A percentile compares a stretch with the other conserved stretches of the same genome.
Evolutionary conservation across 2,329 filamentous ascomycete species (phyloP).

Genomic region (Emergomyces pasteurianus): DNA sequence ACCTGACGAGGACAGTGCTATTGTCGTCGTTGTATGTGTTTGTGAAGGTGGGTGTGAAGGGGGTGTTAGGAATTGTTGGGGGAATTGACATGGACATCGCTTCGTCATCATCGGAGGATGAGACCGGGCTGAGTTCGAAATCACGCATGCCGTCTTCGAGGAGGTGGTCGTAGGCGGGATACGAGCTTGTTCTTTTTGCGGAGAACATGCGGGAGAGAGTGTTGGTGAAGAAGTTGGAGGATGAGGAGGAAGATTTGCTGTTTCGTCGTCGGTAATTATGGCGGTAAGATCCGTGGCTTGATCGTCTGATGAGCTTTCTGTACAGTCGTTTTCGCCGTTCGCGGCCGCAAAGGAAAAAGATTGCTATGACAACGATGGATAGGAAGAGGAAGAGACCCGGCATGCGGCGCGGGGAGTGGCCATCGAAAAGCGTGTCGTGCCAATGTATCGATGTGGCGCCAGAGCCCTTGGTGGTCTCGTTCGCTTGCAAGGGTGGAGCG

Average conservation of each 20-base stretch:
- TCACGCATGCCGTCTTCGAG: constrained; percentile 65
- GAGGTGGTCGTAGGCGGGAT: constrained; percentile 61
- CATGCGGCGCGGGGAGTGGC: constrained; percentile 54
- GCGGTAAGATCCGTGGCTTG: constrained; percentile 14
- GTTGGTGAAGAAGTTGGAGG: neutral
- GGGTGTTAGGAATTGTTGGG: neutral
- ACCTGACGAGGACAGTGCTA: neutral
- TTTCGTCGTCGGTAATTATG: constrained; percentile 30
- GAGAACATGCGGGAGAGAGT: neutral
- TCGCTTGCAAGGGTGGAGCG: constrained; percentile 15
- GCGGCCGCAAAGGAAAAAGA: constrained; percentile 66
- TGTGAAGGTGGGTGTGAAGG: neutral
- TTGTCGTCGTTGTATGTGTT: neutral
- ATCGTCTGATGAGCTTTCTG: constrained; percentile 37
- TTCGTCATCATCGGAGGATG: constrained; percentile 51
- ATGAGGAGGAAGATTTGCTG: constrained; percentile 26
- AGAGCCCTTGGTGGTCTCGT: constrained; percentile 17
- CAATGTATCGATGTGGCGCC: constrained; percentile 39
- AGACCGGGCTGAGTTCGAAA: constrained; percentile 63
- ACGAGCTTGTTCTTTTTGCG: constrained; percentile 20
- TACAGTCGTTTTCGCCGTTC: constrained; percentile 57
- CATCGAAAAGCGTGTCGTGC: constrained; percentile 52
- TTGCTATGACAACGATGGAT: constrained; percentile 55
- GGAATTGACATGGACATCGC: constrained; percentile 36
- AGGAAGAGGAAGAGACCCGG: constrained; percentile 69